phyloP scores from a whole-genome alignment of 768 basidiomycete genomes.

The Trametes elegans region DNA sequence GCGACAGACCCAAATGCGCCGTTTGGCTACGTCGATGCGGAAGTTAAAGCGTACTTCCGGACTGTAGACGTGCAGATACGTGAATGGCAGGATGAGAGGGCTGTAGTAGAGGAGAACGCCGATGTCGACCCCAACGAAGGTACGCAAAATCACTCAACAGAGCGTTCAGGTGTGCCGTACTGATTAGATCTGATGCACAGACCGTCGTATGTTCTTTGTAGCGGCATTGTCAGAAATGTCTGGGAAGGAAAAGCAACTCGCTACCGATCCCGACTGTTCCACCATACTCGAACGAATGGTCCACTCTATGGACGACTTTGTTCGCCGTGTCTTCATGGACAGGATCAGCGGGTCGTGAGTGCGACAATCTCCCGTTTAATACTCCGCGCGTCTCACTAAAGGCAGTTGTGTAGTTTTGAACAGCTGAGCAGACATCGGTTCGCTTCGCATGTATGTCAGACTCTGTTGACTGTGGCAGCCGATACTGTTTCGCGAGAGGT shows the following conservation, averaged over 20 bases:
- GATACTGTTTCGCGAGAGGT: constrained; percentile 74
- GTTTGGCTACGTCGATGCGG: constrained; percentile 86
- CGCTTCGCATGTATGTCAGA: constrained; percentile 95
- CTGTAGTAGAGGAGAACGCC: constrained; percentile 38
- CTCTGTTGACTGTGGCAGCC: constrained; percentile 65
- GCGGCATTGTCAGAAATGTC: constrained; percentile 81
- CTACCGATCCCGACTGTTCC: constrained; percentile 94
- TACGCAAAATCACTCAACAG: constrained; percentile 27
- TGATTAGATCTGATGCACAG: background rate
- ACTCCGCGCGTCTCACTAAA: constrained; percentile 10
- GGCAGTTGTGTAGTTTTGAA: constrained; percentile 48
- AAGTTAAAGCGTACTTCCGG: constrained; percentile 90
- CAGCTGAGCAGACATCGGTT: constrained; percentile 76
- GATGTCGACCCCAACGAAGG: constrained; percentile 73
- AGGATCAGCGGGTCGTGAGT: constrained; percentile 86
- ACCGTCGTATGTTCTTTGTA: constrained; percentile 23
- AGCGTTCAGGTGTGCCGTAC: background rate
- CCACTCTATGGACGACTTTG: constrained; percentile 95
- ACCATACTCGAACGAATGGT: constrained; percentile 85
- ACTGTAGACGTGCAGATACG: constrained; percentile 86
- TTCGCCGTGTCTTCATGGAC: constrained; percentile 88
- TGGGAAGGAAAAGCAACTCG: constrained; percentile 84
- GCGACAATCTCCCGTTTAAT: background rate
- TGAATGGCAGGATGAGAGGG: constrained; percentile 71
- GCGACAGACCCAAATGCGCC: constrained; percentile 66